These are phyloP conservation scores for Xylariaceae sp. DNA, from an alignment of 2,329 filamentous ascomycete genomes.

Conservation along the genomic window DNA sequence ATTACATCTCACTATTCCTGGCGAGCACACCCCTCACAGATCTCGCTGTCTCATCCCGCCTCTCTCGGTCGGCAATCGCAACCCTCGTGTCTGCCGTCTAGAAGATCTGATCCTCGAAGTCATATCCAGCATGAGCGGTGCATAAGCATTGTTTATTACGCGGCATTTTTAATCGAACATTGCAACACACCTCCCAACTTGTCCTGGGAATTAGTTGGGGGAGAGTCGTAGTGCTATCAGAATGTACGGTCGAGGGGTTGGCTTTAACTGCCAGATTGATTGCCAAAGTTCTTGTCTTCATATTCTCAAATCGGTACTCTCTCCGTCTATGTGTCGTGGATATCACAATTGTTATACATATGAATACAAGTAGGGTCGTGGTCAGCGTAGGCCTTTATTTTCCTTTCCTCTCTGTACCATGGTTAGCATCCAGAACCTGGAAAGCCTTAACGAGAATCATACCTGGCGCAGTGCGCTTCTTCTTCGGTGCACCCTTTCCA, in stretches of 20 bases:
- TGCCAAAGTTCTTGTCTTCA: neutral
- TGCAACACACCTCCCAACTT: too few relatives aligned
- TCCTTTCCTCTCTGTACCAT: slow-evolving; percentile 10
- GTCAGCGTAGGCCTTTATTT: slow-evolving; percentile 6
- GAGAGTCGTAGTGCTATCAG: neutral
- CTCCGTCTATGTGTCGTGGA: slow-evolving; percentile 3
- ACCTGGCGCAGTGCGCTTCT: slow-evolving; percentile 68
- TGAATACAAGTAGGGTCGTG: slow-evolving; percentile 2
- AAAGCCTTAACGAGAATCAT: slow-evolving; percentile 1
- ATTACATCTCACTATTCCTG: neutral
- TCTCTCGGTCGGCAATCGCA: neutral
- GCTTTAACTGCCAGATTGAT: neutral
- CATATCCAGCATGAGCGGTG: neutral
- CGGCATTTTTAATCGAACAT: neutral
- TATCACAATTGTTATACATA: slow-evolving; percentile 13
- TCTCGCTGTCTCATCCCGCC: neutral
- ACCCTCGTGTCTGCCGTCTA: neutral
- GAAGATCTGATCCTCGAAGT: neutral
- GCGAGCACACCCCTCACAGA: too few relatives aligned
- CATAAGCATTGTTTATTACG: neutral
- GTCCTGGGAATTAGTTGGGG: too few relatives aligned
- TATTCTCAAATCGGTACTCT: neutral
- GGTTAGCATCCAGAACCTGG: neutral
- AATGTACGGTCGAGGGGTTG: neutral
- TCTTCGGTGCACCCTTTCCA: slow-evolving; percentile 88